A percentile compares a stretch with the other conserved stretches of the same genome.
These are phyloP conservation scores for Coniella lustricola DNA, from an alignment of 2,329 filamentous ascomycete species.

Conservation along the genomic window DNA sequence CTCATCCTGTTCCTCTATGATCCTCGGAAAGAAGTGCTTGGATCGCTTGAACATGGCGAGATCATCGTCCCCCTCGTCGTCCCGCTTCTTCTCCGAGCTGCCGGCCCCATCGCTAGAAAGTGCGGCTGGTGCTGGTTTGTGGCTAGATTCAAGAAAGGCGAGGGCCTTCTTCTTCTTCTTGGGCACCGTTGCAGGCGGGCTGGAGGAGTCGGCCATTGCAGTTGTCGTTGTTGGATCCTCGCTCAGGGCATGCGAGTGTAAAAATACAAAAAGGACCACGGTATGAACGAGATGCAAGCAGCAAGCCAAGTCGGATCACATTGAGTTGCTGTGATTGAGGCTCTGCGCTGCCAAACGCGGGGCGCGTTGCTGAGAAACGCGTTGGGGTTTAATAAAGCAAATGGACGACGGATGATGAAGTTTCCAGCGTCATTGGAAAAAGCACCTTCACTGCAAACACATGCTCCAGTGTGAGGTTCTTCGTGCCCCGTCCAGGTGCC, in stretches of 20 bases:
- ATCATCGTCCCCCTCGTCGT: conserved; percentile 25
- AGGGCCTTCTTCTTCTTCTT: conserved; percentile 20
- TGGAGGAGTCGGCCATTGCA: conserved; percentile 6
- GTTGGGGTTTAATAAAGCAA: background rate
- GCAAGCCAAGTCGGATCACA: too few relatives aligned
- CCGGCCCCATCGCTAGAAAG: background rate
- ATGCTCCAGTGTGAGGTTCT: too few relatives aligned
- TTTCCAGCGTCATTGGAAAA: too few relatives aligned
- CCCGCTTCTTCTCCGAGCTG: conserved; percentile 5
- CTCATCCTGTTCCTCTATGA: conserved; percentile 20
- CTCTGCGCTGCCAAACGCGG: too few relatives aligned
- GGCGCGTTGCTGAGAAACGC: background rate
- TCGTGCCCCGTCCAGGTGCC: too few relatives aligned
- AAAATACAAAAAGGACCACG: too few relatives aligned
- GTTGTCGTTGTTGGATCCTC: background rate
- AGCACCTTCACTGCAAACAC: too few relatives aligned
- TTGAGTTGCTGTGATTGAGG: too few relatives aligned
- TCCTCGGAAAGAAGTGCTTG: conserved; percentile 40
- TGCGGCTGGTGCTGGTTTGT: background rate
- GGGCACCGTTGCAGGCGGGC: conserved; percentile 7
- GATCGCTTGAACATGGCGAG: conserved; percentile 45
- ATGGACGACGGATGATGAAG: too few relatives aligned
- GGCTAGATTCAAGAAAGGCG: conserved; percentile 20
- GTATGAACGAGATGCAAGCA: too few relatives aligned
- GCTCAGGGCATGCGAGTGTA: too few relatives aligned